A percentile compares a stretch with the other conserved stretches of the same genome.
These are phyloP conservation scores for Houttuynia cordata DNA, from an alignment of 164 flowering plant genomes.

Conservation along the genomic window DNA sequence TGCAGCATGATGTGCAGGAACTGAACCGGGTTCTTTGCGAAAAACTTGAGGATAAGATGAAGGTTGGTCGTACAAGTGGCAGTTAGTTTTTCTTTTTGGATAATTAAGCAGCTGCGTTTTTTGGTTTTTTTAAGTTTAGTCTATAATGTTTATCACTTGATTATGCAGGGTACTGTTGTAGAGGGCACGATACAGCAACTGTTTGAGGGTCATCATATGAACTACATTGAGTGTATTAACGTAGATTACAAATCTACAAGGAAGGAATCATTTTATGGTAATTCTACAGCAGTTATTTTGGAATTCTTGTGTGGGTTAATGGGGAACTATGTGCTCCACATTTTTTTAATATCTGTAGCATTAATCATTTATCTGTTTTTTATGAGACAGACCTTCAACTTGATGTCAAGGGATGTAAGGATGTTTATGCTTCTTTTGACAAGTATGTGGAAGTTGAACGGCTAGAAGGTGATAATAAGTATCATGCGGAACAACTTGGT, in stretches of 20 bases:
- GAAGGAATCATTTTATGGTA: constrained; percentile 96
- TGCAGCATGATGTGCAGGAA: constrained; percentile 98
- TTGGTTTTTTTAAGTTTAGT: constrained; percentile 8
- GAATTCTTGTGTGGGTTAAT: neutral
- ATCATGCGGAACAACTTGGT: constrained; percentile 89
- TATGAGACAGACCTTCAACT: constrained; percentile 69
- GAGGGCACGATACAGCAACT: constrained; percentile 91
- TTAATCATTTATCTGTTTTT: neutral
- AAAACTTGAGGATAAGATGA: constrained; percentile 93
- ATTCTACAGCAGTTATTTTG: neutral
- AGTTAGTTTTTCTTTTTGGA: too few relatives aligned
- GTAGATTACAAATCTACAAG: constrained; percentile 94
- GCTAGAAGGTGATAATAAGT: constrained; percentile 90
- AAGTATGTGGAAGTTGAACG: constrained; percentile 93
- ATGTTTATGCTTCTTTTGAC: constrained; percentile 94
- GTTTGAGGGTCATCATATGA: constrained; percentile 96
- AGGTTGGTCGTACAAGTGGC: constrained; percentile 26
- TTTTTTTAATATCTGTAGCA: neutral
- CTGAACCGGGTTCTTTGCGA: constrained; percentile 85
- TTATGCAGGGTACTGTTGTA: constrained; percentile 73
- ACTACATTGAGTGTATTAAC: constrained; percentile 88
- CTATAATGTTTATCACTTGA: neutral
- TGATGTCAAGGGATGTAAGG: constrained; percentile 92
- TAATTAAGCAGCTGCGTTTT: too few relatives aligned
- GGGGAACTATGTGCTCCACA: neutral